A percentile compares a stretch with the other conserved stretches of the same genome.
Evolutionary conservation across 2,329 filamentous ascomycete species (phyloP).

Genomic region (Capronia americana): DNA sequence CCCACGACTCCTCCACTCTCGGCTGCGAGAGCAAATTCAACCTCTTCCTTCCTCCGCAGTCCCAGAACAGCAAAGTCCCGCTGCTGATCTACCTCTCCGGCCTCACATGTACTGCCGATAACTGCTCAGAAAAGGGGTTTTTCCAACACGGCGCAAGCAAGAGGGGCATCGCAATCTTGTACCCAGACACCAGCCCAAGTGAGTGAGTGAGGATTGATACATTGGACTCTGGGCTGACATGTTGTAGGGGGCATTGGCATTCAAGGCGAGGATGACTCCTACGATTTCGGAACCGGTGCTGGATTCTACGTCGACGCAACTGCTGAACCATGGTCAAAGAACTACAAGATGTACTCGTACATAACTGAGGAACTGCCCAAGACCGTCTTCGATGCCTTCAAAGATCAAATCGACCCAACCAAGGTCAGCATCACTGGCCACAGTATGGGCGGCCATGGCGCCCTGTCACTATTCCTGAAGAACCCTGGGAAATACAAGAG

Average conservation of each 20-base stretch:
- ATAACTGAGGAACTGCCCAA: constrained; percentile 85
- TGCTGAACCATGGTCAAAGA: constrained; percentile 71
- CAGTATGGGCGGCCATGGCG: constrained; percentile 97
- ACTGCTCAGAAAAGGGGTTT: constrained; percentile 79
- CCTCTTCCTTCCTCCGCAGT: constrained; percentile 82
- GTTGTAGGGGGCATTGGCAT: constrained; percentile 73
- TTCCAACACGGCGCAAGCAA: constrained; percentile 82
- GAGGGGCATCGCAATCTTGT: constrained; percentile 88
- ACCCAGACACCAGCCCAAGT: constrained; percentile 93
- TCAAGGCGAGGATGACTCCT: constrained; percentile 82
- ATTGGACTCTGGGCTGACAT: constrained; percentile 11
- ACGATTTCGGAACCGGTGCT: constrained; percentile 90
- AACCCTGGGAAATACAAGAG: constrained; percentile 89
- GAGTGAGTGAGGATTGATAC: constrained; percentile 43
- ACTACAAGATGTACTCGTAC: constrained; percentile 97
- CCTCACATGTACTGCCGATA: constrained; percentile 90
- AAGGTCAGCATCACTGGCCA: constrained; percentile 88
- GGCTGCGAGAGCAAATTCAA: constrained; percentile 91
- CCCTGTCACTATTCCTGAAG: constrained; percentile 88
- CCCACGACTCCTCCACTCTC: constrained; percentile 78
- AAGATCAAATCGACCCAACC: constrained; percentile 68
- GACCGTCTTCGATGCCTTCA: constrained; percentile 73
- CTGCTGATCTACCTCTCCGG: constrained; percentile 93
- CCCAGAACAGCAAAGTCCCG: constrained; percentile 70
- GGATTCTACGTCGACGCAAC: constrained; percentile 95